phyloP scores from a whole-genome alignment of 306 rosid species.

The Trifolium pratense region DNA sequence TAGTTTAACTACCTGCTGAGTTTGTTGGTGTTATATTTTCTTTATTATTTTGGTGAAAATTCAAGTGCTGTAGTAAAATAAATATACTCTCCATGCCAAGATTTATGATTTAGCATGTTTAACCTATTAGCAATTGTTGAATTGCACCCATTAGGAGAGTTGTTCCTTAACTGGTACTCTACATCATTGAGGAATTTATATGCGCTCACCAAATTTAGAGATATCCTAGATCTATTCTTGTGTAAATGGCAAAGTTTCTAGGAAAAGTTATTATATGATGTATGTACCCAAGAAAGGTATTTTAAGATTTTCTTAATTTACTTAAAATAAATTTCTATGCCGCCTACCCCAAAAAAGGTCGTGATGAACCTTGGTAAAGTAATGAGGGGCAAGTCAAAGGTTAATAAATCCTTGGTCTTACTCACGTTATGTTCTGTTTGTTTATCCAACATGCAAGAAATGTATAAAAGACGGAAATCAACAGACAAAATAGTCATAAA shows the following conservation, averaged over 20 bases:
- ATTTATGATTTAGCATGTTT: neutral
- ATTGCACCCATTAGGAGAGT: neutral
- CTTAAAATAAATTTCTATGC: neutral
- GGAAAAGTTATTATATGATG: neutral
- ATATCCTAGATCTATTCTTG: neutral
- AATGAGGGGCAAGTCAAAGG: neutral
- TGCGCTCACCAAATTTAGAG: neutral
- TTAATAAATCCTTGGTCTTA: neutral
- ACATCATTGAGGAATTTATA: neutral
- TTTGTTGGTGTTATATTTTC: constrained; percentile 10
- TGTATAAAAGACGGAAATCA: neutral
- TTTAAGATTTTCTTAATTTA: neutral
- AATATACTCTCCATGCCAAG: neutral
- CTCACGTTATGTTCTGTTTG: neutral
- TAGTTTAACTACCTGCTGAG: constrained; percentile 18
- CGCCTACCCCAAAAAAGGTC: neutral
- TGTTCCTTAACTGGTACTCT: neutral
- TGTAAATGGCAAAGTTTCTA: neutral
- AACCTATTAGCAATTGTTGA: no score
- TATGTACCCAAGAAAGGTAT: neutral
- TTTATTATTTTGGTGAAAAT: neutral
- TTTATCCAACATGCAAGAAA: constrained; percentile 11
- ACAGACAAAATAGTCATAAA: neutral
- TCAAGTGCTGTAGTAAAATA: neutral
- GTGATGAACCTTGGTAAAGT: neutral